Evolutionary conservation across 306 rosid genomes (phyloP), one percentile per base, ranked within the genome.

Genomic region (Cyclanthera cordifolia): DNA sequence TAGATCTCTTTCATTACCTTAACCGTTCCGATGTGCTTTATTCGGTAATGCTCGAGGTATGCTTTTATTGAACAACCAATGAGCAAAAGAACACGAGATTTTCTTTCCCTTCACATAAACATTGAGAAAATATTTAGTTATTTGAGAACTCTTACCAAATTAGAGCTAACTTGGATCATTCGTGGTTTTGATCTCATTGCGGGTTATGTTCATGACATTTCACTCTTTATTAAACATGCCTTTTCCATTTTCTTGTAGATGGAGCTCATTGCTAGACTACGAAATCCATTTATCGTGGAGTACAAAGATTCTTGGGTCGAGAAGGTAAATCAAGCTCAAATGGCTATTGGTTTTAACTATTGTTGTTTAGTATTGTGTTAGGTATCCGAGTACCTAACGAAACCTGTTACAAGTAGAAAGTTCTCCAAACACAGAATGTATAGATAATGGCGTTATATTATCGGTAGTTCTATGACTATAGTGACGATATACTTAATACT

Each of bases 231-330:
- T 50, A 41, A 53, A 56, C 72, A 58, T 46, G 32, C 24, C 0
- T 34, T 76, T 48, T 67, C 67, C 6, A 55, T 73, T 43, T 75
- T 67, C 83, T 16, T 75, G 71, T 50, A 94, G 99, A 94, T 94
- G 99, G 99, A 94, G 76, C 97, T 94, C 48, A 88, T 94, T 74
- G 90, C 97, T 50, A 90, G 82, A 77, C 71, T 94, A 11, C 77
- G 87, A 52, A 94, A 90, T 77, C 99, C 96, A 64, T 94, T 88
- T 80, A 90, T 94, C 63, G 99, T 94, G 81, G 99, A 94, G 82
- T 94, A 94, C 81, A 94, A 94, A 78, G 99, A 94, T 86, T 94
- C 99, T 34, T 94, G 99, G 99, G 99, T 94, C 16, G 99, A 94
- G 81, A 94, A 90, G 97, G 99, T 90, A 83, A 19, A 54, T 23